phyloP scores from a whole-genome alignment of 2,329 filamentous ascomycete species.

The Trichoderma aggressivum region DNA sequence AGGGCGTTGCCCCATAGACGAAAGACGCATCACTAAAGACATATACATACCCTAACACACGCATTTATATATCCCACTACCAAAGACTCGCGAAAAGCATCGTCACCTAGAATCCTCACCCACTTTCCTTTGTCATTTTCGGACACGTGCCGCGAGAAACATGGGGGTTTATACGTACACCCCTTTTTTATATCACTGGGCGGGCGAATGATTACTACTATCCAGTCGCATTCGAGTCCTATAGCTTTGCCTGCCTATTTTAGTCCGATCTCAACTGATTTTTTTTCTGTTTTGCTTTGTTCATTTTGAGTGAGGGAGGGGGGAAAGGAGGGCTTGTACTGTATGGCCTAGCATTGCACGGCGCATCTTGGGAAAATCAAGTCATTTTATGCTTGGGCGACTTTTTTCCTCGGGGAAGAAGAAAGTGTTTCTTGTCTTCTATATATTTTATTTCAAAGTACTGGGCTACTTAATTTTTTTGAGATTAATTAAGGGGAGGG shows the following conservation, averaged over 20 bases:
- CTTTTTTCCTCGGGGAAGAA: background rate
- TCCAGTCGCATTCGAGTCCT: background rate
- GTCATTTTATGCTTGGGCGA: too few species aligned
- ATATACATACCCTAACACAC: background rate
- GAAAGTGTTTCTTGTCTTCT: background rate
- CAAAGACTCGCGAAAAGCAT: background rate
- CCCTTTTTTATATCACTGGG: background rate
- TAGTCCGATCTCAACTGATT: background rate
- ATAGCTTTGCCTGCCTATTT: background rate
- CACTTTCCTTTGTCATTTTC: background rate
- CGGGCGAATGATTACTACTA: background rate
- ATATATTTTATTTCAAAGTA: background rate
- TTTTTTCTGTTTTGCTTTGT: background rate
- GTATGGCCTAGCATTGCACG: conserved; percentile 16
- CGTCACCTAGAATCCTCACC: background rate
- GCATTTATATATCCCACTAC: background rate
- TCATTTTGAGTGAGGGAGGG: background rate
- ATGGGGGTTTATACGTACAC: background rate
- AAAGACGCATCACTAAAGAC: background rate
- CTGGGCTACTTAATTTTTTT: background rate
- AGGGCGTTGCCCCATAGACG: conserved; percentile 36
- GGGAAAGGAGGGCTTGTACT: background rate
- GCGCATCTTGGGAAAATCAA: conserved; percentile 10
- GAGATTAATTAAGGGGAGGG: background rate
- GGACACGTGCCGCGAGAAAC: background rate